Percentiles rank a stretch among this genome's conserved stretches.
phyloP scores from a whole-genome alignment of 176 grass and related monocot species.

The Eleusine coracana region DNA sequence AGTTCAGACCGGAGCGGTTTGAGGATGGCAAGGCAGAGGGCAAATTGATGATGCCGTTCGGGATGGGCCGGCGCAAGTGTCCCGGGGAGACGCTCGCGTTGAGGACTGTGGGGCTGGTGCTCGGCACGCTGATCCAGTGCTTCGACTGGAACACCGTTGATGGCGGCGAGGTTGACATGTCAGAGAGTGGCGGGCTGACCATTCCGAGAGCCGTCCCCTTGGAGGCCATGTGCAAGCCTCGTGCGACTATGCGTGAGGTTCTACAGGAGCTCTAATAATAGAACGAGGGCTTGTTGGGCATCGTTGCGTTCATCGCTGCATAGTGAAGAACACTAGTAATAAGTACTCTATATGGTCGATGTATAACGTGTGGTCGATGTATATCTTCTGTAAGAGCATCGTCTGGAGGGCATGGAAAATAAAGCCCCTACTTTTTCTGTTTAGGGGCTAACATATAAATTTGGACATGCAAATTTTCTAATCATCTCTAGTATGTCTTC shows the following conservation, averaged over 20 bases:
- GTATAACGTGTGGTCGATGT: no score
- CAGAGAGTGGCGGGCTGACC: slow-evolving; percentile 39
- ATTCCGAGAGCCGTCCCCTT: slow-evolving; percentile 48
- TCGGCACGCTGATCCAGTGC: slow-evolving; percentile 67
- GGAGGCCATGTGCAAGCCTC: slow-evolving; percentile 51
- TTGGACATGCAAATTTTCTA: no score
- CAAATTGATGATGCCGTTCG: slow-evolving; percentile 58
- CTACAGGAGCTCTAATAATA: slow-evolving; percentile 24
- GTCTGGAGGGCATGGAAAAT: no score
- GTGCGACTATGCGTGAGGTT: slow-evolving; percentile 27
- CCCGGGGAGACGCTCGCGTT: slow-evolving; percentile 65
- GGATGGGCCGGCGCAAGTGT: slow-evolving; percentile 64
- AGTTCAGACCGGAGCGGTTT: slow-evolving; percentile 69
- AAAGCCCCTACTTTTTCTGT: no score
- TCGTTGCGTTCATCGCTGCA: no score
- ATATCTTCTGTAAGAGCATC: no score
- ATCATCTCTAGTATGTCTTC: no score
- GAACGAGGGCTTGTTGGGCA: neutral
- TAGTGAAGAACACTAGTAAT: no score
- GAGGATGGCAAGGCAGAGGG: slow-evolving; percentile 27
- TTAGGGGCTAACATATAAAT: no score
- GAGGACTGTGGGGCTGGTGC: no score
- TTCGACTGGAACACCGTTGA: slow-evolving; percentile 59
- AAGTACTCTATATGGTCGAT: no score
- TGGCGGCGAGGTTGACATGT: slow-evolving; percentile 53